phyloP scores from a whole-genome alignment of 73 alveolate genomes.

The Effrenium voratum region DNA sequence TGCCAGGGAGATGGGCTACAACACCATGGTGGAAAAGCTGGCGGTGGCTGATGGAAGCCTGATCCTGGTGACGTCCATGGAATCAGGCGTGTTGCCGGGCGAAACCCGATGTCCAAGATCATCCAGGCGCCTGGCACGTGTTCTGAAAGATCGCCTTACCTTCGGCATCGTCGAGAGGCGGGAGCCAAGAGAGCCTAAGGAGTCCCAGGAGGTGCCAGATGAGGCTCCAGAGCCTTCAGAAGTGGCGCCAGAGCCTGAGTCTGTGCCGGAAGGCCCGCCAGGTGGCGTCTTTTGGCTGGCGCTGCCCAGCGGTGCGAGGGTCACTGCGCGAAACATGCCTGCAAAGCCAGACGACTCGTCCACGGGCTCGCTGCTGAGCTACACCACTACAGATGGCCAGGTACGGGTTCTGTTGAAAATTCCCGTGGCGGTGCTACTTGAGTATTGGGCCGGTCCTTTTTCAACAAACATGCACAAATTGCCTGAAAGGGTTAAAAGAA shows the following conservation, averaged over 20 bases:
- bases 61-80: constrained; percentile 74
- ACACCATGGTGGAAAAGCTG: constrained; percentile 71
- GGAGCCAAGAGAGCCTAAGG: background rate
- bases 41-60: constrained; percentile 57
- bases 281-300: constrained; percentile 53
- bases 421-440: background rate
- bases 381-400: constrained; percentile 66
- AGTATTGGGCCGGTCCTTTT: no score
- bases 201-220: background rate
- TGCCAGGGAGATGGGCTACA: constrained; percentile 75
- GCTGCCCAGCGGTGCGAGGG: constrained; percentile 50
- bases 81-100: constrained; percentile 27
- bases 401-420: background rate
- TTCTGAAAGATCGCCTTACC: no score
- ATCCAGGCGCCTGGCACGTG: background rate
- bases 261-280: background rate
- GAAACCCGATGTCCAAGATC: background rate
- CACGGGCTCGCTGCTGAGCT: constrained; percentile 43
- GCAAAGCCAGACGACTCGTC: no score
- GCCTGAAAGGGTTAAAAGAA: no score
- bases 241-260: background rate
- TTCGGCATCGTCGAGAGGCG: background rate
- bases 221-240: background rate
- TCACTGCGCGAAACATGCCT: constrained; percentile 25
- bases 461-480: no score